Conservation (phyloP, 2,329 filamentous ascomycete genomes). For the Ambrosiella beaveri region DNA sequence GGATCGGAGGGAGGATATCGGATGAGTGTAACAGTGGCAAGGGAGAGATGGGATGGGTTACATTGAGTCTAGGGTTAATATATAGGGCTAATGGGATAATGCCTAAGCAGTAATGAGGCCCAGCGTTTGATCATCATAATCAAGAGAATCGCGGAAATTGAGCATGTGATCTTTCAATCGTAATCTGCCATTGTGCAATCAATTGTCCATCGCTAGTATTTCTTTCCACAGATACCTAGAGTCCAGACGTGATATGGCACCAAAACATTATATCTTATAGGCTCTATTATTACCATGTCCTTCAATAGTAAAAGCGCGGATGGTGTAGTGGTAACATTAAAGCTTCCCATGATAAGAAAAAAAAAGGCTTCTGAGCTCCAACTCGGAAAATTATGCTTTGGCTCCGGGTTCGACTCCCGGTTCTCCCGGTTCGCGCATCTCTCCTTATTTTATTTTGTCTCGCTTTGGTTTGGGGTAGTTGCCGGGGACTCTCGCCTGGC, state of each 20-base stretch:
- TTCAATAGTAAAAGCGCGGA: conserved; percentile 1
- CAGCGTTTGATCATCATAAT: not conserved
- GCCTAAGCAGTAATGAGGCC: not conserved
- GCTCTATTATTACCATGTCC: not conserved
- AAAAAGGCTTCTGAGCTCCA: conserved; percentile 7
- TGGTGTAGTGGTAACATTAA: conserved; percentile 15
- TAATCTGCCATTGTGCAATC: too few relatives aligned
- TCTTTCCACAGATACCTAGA: not conserved
- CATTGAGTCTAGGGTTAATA: not conserved
- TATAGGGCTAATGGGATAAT: not conserved
- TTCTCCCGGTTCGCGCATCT: conserved; percentile 14
- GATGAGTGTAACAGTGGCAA: not conserved
- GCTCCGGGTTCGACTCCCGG: conserved; percentile 15
- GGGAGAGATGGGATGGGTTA: not conserved
- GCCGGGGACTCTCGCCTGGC: too few relatives aligned
- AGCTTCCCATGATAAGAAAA: conserved; percentile 12
- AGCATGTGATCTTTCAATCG: not conserved
- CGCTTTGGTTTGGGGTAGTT: too few relatives aligned
- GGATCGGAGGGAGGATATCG: not conserved
- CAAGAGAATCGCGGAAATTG: not conserved
- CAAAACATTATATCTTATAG: not conserved
- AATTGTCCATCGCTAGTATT: too few relatives aligned
- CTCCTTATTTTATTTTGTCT: not conserved
- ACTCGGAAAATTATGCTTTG: conserved; percentile 6
- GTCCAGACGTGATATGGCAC: not conserved